phyloP scores from a whole-genome alignment of 306 rosid genomes.

The Quercus rubra region DNA sequence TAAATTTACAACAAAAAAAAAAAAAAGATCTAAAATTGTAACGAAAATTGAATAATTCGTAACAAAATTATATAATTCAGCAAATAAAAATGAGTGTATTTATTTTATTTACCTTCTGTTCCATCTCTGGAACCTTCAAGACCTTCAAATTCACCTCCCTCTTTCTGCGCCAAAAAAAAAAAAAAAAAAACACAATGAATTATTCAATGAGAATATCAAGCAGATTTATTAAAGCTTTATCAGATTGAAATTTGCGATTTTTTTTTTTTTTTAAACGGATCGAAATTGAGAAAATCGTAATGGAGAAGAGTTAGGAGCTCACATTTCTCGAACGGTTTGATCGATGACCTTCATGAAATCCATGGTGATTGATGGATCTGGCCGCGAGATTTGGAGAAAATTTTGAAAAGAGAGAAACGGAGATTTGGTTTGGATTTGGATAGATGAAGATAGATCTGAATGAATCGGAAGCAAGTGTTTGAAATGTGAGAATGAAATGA shows the following conservation, averaged over 20 bases:
- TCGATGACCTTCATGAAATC: conserved; percentile 99
- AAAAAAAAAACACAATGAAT: conserved; percentile 5
- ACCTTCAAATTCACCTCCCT: conserved; percentile 99
- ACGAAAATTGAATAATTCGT: not conserved
- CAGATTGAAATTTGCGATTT: not conserved
- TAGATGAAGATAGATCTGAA: too few species aligned
- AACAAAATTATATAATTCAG: not conserved
- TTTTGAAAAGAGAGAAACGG: too few species aligned
- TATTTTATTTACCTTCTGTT: conserved; percentile 94
- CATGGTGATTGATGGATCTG: conserved; percentile 62
- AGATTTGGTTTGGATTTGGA: too few species aligned
- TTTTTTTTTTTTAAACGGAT: not conserved
- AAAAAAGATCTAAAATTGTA: not conserved
- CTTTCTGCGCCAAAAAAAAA: conserved; percentile 51
- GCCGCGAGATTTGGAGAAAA: conserved; percentile 17
- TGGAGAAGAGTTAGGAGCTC: conserved; percentile 23
- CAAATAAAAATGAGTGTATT: not conserved
- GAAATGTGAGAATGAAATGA: too few species aligned
- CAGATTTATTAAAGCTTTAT: not conserved
- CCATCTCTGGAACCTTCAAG: conserved; percentile 96
- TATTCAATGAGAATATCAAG: not conserved
- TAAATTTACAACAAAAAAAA: not conserved
- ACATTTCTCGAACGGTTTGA: conserved; percentile 99
- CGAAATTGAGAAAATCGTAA: conserved; percentile 5
- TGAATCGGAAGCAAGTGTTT: too few species aligned